Percentiles rank a stretch among this genome's conserved stretches.
Evolutionary conservation across 371 early-diverging fungal species (phyloP).

Genomic region (Batkoa obscura): DNA sequence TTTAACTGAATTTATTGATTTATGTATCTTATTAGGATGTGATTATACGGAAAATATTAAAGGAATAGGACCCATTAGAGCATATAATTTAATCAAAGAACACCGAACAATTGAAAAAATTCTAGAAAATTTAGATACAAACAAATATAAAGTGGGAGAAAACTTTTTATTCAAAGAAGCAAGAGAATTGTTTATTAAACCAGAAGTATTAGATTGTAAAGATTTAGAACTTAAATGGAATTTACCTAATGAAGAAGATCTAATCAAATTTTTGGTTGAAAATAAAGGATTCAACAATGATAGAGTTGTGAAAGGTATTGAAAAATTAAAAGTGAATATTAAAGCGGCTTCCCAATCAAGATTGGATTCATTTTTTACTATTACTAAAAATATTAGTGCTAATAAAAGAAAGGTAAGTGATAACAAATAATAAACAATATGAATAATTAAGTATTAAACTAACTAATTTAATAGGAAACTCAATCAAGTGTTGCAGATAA

Average conservation of each 20-base stretch:
- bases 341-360: too few species aligned
- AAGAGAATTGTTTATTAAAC: slow-evolving; percentile 70
- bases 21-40: slow-evolving; percentile 98
- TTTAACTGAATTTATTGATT: slow-evolving; percentile 85
- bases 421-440: too few species aligned
- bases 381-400: too few species aligned
- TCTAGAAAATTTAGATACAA: slow-evolving; percentile 42
- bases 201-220: slow-evolving; percentile 53
- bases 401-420: too few species aligned
- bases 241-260: slow-evolving; percentile 69
- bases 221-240: slow-evolving; percentile 70
- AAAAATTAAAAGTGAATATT: slow-evolving; percentile 28
- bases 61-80: slow-evolving; percentile 92
- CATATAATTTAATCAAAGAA: slow-evolving; percentile 73
- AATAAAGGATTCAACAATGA: slow-evolving; percentile 96
- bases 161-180: slow-evolving; percentile 89
- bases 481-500: too few species aligned
- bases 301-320: slow-evolving; percentile 69
- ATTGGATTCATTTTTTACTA: too few species aligned
- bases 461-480: too few species aligned
- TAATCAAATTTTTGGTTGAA: slow-evolving; percentile 77
- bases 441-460: too few species aligned
- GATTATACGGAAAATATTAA: slow-evolving; percentile 96
- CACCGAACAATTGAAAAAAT: slow-evolving; percentile 79
- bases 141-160: slow-evolving; percentile 61